Evolutionary conservation across 495 filamentous ascomycete genomes (phyloP), one percentile per base, ranked within the genome.

Genomic region (Hyphodiscus hymeniophilus): DNA sequence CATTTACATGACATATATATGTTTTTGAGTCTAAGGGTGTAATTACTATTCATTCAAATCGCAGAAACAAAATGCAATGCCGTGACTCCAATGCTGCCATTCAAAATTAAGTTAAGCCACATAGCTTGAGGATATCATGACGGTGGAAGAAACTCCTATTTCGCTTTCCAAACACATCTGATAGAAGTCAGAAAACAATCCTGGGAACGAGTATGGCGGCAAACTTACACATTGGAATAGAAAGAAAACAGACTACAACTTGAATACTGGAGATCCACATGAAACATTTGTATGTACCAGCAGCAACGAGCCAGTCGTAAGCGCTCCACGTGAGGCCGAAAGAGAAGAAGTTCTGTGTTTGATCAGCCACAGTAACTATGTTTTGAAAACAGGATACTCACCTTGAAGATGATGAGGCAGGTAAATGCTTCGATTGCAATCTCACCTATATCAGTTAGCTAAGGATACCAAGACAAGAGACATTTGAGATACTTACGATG

Each of bases 351-450:
- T 95, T 95, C 65, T 58, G 3, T 13, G 12, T 1, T 1, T 2
- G 17, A 23, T 47, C 26, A 47, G 45, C 16, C 4, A 13, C 16
- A 17, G 3, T 70, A 13, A 5, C 16, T 33, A 28, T 11, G 23
- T 2, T 1, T 31, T 16, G 34, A 17, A 20, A 22, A 31, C 36
- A n/a, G 26, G 23, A 30, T 12, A 45, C 50, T 42, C 13, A 57
- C 55, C 32, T 89, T 95, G 74, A 96, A 96, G 18, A 96, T 77
- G 42, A 95, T 70, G 56, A 94, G 72, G 66, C 84, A 86, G 0
- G 89, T 96, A 62, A 96, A 95, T 3, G 82, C 86, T 67, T 96
- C 90, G 38, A 96, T 81, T 1, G 89, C 79, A 43, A 96, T 82
- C 46, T 88, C 79, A 8, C 82, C 84, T 88, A 48, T 45, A 49